Base-by-base conservation (phyloP, 805 yeast genomes). In the Schizosaccharomyces osmophilus region DNA sequence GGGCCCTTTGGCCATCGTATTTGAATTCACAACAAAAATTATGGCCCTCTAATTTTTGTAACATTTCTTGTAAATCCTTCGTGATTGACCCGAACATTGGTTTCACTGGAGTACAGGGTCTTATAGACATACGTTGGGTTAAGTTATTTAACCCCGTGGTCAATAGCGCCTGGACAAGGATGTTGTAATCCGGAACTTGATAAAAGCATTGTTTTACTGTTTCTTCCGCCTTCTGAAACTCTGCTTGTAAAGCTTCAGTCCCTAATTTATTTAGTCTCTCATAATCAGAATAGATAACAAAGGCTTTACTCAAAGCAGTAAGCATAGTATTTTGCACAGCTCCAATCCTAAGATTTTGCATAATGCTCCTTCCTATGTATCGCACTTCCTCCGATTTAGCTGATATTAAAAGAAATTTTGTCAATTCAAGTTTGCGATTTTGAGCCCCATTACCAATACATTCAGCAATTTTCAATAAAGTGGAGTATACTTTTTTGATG, bases 61-160 rank as follows among this genome's bases (percentile, higher is more conserved):
- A 51, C 64, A 66, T 61, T 13, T 67, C 68, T 3, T 63, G 32
- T 31, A 66, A 22, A 41, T 67, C 68, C n/a, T 64, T 61, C 36
- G 68, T 67, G 42, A 65, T 66, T 45, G 65, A 61, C 3, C 68
- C 68, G n/a, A 67, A 62, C 68, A 67, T 67, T 6, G 68, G 68
- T 39, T 58, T 58, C 4, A 58, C 45, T 32, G 60, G 60, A n/a
- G 36, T 41, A n/a, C 60, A 57, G 13, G 48, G 31, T 9, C 45
- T 19, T 19, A 66, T 36, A 2, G 67, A 67, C 48, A 68, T 66
- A 13, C 57, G 17, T 2, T 5, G 54, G 4, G 59, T 39, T 9
- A 65, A 39, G 6, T 31, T n/a, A 4, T 59, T 61, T 11, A 62
- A 43, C 26, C 63, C 66, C 26, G 45, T 22, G 4, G 36, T 45